Percentiles rank a stretch among this genome's conserved stretches.
phyloP scores from a whole-genome alignment of 225 moss, liverwort and hornwort species.

The Takakia lepidozioides region DNA sequence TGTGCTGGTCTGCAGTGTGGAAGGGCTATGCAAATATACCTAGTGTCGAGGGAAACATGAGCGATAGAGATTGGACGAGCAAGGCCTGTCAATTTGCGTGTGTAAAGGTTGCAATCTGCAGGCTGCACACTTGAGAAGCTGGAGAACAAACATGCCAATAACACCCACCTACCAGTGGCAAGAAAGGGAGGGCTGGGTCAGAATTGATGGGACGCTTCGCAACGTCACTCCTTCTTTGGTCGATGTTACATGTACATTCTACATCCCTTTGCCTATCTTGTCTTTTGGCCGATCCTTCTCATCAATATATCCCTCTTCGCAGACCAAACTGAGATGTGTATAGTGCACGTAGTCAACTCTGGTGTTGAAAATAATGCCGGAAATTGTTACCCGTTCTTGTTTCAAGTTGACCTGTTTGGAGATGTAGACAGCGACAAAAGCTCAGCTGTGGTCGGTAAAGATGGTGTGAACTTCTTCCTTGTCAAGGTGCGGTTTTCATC shows the following conservation, averaged over 20 bases:
- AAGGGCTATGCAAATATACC: too few species aligned
- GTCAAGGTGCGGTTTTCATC: slow-evolving; percentile 70
- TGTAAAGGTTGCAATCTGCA: too few species aligned
- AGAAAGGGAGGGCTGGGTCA: slow-evolving; percentile 47
- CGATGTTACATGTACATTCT: slow-evolving; percentile 30
- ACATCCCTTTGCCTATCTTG: not conserved
- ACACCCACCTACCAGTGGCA: slow-evolving; percentile 34
- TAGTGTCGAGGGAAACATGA: too few species aligned
- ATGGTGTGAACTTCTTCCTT: slow-evolving; percentile 62
- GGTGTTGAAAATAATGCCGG: too few species aligned
- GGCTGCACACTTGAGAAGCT: too few species aligned
- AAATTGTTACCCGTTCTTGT: slow-evolving; percentile 67
- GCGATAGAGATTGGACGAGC: too few species aligned
- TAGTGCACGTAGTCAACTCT: too few species aligned
- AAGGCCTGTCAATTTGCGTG: too few species aligned
- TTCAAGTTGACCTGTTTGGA: slow-evolving; percentile 62
- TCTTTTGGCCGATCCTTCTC: too few species aligned
- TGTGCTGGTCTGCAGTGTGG: too few species aligned
- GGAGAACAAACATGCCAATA: slow-evolving; percentile 27
- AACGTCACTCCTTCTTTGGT: slow-evolving; percentile 26
- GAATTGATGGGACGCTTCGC: slow-evolving; percentile 30
- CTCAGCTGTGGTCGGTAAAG: slow-evolving; percentile 49
- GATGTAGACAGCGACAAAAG: slow-evolving; percentile 61
- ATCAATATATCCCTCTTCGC: too few species aligned
- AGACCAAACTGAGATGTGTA: too few species aligned